These are phyloP conservation scores for Pleurotus sapidus DNA, from an alignment of 768 basidiomycete genomes.

Conservation along the genomic window DNA sequence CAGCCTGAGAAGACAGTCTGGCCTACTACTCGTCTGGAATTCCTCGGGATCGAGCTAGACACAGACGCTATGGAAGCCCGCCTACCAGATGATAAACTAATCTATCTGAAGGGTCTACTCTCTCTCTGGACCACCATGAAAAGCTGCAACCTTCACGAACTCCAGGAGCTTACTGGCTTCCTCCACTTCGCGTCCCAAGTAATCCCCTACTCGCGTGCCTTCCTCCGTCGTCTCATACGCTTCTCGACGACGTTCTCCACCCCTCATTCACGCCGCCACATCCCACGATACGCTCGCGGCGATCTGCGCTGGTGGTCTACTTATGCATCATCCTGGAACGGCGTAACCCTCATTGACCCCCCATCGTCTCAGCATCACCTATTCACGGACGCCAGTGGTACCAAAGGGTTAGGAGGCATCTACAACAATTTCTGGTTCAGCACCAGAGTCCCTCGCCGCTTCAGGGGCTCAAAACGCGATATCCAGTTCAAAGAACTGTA, in stretches of 20 bases:
- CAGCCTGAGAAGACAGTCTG: conserved; percentile 23
- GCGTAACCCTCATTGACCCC: conserved; percentile 17
- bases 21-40: conserved; percentile 9
- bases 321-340: conserved; percentile 26
- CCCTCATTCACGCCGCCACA: conserved; percentile 14
- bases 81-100: conserved; percentile 28
- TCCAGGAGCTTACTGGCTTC: conserved; percentile 14
- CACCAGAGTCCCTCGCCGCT: conserved; percentile 17
- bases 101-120: conserved; percentile 19
- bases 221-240: conserved; percentile 16
- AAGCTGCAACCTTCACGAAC: conserved; percentile 4
- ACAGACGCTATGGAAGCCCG: conserved; percentile 26
- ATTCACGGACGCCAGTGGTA: conserved; percentile 30
- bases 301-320: conserved; percentile 31
- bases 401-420: conserved; percentile 25
- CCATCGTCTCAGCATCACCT: conserved; percentile 13
- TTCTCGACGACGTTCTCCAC: conserved; percentile 24
- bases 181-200: conserved; percentile 15
- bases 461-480: conserved; percentile 11
- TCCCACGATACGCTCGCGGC: conserved; percentile 15
- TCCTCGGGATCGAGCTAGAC: neutral
- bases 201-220: conserved; percentile 10
- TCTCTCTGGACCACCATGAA: conserved; percentile 12
- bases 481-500: conserved; percentile 32
- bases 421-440: conserved; percentile 23